Conservation (phyloP, 495 filamentous ascomycete species). For the Saxophila tyrrhenica region DNA sequence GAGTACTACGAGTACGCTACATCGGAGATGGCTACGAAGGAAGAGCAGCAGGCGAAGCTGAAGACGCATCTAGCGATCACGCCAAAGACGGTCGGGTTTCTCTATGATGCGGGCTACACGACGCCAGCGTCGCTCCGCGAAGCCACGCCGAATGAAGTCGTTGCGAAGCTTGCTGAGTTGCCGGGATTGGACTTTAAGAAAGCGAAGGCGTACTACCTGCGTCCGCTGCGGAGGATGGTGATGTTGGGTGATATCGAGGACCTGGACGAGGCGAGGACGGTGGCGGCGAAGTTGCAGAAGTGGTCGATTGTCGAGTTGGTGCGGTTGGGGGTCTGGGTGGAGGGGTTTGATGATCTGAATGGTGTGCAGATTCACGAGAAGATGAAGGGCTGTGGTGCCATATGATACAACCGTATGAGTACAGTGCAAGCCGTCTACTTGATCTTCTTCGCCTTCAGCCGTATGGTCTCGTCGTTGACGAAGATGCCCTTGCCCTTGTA, state of each 20-base stretch:
- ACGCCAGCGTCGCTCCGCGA: neutral
- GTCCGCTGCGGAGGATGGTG: neutral
- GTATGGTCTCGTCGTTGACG: conserved; percentile 92
- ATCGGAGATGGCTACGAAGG: neutral
- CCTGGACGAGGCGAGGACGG: neutral
- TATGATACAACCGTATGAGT: neutral
- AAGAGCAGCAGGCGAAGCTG: neutral
- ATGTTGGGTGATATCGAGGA: neutral
- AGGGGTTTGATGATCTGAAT: neutral
- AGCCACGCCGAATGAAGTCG: neutral
- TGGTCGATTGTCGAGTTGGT: neutral
- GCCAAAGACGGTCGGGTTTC: neutral
- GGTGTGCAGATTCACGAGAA: neutral
- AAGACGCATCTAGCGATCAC: neutral
- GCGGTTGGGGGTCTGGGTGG: neutral
- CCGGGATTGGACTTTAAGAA: neutral
- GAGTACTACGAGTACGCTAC: neutral
- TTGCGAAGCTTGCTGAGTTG: neutral
- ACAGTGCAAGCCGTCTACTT: conserved; percentile 50
- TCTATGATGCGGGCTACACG: neutral
- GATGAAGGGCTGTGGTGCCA: neutral
- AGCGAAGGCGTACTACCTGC: neutral
- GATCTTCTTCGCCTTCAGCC: conserved; percentile 96
- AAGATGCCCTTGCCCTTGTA: conserved; percentile 99
- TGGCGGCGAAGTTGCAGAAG: neutral